Evolutionary conservation across 768 basidiomycete genomes (phyloP), one percentile per base, ranked within the genome.

Genomic region (Leccinellum luteum): DNA sequence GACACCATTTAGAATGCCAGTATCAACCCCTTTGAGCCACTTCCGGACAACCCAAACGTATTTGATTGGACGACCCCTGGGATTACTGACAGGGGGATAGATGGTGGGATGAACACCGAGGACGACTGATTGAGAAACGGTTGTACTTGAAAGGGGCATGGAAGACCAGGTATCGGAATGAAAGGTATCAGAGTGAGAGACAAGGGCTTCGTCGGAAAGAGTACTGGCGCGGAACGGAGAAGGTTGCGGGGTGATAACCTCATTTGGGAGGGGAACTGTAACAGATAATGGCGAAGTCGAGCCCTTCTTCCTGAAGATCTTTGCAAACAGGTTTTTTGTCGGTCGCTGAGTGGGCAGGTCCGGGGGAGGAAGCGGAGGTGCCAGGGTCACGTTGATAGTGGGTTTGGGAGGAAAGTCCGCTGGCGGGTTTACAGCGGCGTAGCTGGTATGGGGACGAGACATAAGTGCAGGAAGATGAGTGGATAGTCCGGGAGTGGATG

Each of bases 11-110:
- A 84, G 51, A 38, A 82, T 66, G 35, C 81, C 71, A 6, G 73
- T 67, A 17, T 80, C 79, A 10, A 71, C 68, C 25, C 79, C 81
- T 68, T 92, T 93, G 62, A 87, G 68, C 92, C 92, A 94, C 61
- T 75, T 79, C 50, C 85, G 77, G 27, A 91, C 84, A 19, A 87
- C 77, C 91, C 91, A 94, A 6, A 88, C 82, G 57, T 94, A 92
- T 72, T 73, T 74, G 9, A 70, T 72, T 1, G 80, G 76, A 3
- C 78, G 74, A 6, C 74, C 76, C 38, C 57, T 72, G 52, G 70
- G 76, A 17, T 69, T 75, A 51, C 60, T 62, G 38, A 67, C 62
- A 10, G 82, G 76, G 15, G 86, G 82, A 47, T 81, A 83, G 19
- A 87, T 77, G 0, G 79, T 78, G 4, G 90, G 81, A 59, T 90